phyloP scores from a whole-genome alignment of 78 protist genomes.

The Cavenderia fasciculata region DNA sequence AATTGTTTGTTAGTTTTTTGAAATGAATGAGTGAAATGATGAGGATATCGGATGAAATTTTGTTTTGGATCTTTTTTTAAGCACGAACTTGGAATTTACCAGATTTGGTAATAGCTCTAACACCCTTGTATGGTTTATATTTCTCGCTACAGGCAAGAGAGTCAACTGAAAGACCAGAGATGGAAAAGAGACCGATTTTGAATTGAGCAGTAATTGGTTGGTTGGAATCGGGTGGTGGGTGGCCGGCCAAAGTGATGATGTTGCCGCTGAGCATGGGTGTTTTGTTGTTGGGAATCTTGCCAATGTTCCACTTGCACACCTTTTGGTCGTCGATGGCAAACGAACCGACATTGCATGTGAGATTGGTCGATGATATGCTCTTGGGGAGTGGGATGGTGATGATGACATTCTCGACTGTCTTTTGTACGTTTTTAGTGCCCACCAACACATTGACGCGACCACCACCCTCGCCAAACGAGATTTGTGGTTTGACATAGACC shows the following conservation, averaged over 20 bases:
- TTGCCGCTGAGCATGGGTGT: slow-evolving; percentile 73
- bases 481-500: slow-evolving; percentile 84
- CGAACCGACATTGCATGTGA: slow-evolving; percentile 73
- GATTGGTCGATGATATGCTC: slow-evolving; percentile 34
- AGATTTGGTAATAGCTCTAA: slow-evolving; percentile 80
- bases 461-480: slow-evolving; percentile 55
- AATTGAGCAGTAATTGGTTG: slow-evolving; percentile 53
- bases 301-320: slow-evolving; percentile 78
- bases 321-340: slow-evolving; percentile 77
- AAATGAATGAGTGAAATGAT: too few relatives aligned
- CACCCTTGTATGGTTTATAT: slow-evolving; percentile 91
- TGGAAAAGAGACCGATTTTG: slow-evolving; percentile 28
- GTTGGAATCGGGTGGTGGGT: slow-evolving; percentile 43
- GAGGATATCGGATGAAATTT: not conserved
- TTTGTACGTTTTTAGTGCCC: slow-evolving; percentile 19
- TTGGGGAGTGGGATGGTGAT: slow-evolving; percentile 87
- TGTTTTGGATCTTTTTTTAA: slow-evolving; percentile 20
- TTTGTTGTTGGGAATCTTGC: slow-evolving; percentile 78
- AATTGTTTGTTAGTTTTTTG: too few relatives aligned
- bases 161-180: slow-evolving; percentile 54
- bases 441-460: slow-evolving; percentile 78
- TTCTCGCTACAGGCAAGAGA: slow-evolving; percentile 71
- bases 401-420: slow-evolving; percentile 72
- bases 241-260: slow-evolving; percentile 25
- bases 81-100: slow-evolving; percentile 86